These are phyloP conservation scores for Cephalotrichum gorgonifer DNA, from an alignment of 2,329 filamentous ascomycete species.

Conservation along the genomic window DNA sequence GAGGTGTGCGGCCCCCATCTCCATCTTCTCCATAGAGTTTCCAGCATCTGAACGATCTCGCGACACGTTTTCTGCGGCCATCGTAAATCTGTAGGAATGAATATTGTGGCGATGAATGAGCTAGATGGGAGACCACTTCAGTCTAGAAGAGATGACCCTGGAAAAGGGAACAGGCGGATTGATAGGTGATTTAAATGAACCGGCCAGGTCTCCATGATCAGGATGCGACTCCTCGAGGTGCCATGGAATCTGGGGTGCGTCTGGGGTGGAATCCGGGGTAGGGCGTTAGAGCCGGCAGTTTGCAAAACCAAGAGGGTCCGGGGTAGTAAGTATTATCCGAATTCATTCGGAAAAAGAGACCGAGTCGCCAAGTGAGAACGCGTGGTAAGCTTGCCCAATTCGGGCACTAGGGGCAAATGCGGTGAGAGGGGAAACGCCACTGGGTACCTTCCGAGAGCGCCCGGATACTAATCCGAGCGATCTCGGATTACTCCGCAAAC, in stretches of 20 bases:
- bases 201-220: neutral
- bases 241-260: neutral
- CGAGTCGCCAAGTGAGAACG: no score
- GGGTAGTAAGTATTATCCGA: no score
- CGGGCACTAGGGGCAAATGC: no score
- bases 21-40: neutral
- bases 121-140: neutral
- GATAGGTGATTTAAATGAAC: neutral
- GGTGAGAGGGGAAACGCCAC: no score
- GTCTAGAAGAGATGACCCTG: neutral
- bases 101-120: neutral
- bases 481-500: neutral
- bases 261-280: neutral
- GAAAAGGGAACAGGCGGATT: neutral
- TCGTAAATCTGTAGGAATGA: neutral
- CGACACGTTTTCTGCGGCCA: neutral
- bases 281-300: no score
- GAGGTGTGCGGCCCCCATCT: conserved; percentile 12
- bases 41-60: neutral
- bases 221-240: neutral
- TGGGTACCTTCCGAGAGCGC: no score
- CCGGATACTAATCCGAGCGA: neutral
- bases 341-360: no score
- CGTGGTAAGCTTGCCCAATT: no score
- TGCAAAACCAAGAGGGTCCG: no score